Evolutionary conservation across 306 rosid genomes (phyloP).

Genomic region (Castanea crenata): DNA sequence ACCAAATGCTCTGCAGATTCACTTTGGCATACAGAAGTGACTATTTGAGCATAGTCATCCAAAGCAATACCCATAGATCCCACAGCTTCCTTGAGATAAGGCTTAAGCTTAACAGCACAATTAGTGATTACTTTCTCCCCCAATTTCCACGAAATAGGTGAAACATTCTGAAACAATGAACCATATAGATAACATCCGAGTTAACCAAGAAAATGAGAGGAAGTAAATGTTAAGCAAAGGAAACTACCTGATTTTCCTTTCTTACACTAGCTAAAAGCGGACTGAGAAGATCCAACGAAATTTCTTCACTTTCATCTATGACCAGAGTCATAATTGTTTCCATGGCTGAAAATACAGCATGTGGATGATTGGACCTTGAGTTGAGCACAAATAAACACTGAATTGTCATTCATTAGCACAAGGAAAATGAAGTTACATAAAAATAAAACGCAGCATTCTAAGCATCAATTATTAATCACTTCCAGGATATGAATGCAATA

Average conservation of each 20-base stretch:
- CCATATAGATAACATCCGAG: constrained; percentile 2
- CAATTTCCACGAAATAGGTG: constrained; percentile 61
- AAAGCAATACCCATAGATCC: constrained; percentile 40
- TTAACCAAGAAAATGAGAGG: constrained; percentile 5
- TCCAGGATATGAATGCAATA: constrained; percentile 11
- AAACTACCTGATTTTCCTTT: constrained; percentile 61
- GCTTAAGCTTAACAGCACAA: constrained; percentile 59
- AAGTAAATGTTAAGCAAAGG: constrained; percentile 11
- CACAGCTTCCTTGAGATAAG: constrained; percentile 50
- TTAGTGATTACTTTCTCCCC: constrained; percentile 58
- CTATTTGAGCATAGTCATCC: constrained; percentile 45
- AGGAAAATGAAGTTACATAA: constrained; percentile 4
- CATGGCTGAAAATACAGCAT: constrained; percentile 45
- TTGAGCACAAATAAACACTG: constrained; percentile 30
- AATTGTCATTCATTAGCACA: constrained; percentile 22
- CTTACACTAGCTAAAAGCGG: constrained; percentile 51
- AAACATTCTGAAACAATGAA: constrained; percentile 44
- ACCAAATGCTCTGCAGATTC: constrained; percentile 39
- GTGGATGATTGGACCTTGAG: constrained; percentile 60
- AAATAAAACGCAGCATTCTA: constrained; percentile 3
- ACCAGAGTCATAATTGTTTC: constrained; percentile 61
- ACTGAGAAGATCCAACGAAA: constrained; percentile 55
- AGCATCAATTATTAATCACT: constrained; percentile 1
- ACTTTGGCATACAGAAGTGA: constrained; percentile 48
- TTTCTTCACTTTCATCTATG: constrained; percentile 63